Percentiles rank a stretch among this genome's conserved stretches.
Conservation (phyloP, 805 yeast genomes). For the Kuraishia cidri region DNA sequence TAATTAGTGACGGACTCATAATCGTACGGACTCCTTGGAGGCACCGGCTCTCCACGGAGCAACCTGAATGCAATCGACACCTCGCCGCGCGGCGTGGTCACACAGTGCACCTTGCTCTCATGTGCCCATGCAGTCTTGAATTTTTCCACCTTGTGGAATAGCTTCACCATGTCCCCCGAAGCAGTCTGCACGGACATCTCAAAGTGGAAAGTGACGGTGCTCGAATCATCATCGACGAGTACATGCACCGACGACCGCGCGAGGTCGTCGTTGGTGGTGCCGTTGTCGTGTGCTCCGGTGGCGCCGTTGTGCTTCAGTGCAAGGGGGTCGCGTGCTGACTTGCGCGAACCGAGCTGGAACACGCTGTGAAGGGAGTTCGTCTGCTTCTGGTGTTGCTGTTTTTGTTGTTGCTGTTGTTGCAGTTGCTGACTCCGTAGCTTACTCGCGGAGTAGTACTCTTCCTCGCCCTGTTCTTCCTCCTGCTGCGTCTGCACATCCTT, state of each 20-base stretch:
- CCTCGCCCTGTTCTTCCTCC: no score
- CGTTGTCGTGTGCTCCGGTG: neutral
- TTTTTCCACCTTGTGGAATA: neutral
- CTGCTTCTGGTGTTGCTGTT: neutral
- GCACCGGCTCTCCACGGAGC: slow-evolving; percentile 13
- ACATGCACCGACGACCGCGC: slow-evolving; percentile 9
- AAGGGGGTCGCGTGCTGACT: slow-evolving; percentile 12
- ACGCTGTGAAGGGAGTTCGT: no score
- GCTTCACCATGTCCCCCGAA: neutral
- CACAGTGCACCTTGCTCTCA: slow-evolving; percentile 3
- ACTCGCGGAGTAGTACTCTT: slow-evolving; percentile 1
- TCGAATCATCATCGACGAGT: slow-evolving; percentile 16
- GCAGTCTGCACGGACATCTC: slow-evolving; percentile 8
- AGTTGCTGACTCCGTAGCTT: slow-evolving; percentile 1
- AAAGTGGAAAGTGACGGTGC: no score
- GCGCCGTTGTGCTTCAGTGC: slow-evolving; percentile 3
- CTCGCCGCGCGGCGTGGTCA: slow-evolving; percentile 4
- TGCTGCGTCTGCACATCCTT: slow-evolving; percentile 1
- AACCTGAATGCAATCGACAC: slow-evolving; percentile 9
- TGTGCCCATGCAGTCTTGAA: slow-evolving; percentile 1
- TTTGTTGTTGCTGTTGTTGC: neutral
- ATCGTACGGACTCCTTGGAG: slow-evolving; percentile 17
- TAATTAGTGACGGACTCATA: slow-evolving; percentile 13
- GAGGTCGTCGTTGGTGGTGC: slow-evolving; percentile 1
- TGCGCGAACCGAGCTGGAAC: slow-evolving; percentile 12